These are phyloP conservation scores for Aegilops longissima DNA, from an alignment of 176 grass and related monocot species.

Conservation along the genomic window DNA sequence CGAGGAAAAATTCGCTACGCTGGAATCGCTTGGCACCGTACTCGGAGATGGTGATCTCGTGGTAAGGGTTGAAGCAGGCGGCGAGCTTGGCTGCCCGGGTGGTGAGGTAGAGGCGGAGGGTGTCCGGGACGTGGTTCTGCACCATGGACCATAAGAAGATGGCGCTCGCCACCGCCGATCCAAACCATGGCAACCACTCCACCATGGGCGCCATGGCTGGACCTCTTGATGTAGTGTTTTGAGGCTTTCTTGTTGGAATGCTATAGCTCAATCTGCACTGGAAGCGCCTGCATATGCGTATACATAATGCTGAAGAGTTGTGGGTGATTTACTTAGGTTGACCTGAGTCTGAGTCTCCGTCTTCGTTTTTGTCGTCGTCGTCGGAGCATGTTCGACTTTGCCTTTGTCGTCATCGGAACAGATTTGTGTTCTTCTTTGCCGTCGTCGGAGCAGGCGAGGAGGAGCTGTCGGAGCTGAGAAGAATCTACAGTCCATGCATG, in stretches of 20 bases:
- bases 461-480: not conserved
- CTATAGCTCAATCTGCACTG: not conserved
- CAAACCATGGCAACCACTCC: conserved; percentile 27
- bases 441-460: not conserved
- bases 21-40: conserved; percentile 29
- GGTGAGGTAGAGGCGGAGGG: not conserved
- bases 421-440: not conserved
- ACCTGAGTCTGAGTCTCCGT: not conserved
- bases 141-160: conserved; percentile 57
- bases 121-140: conserved; percentile 34
- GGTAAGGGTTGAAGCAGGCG: conserved; percentile 50
- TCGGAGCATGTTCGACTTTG: not conserved
- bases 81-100: not conserved
- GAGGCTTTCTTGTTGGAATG: not conserved
- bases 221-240: not conserved
- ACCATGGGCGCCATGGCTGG: not conserved
- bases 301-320: not conserved
- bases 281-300: not conserved
- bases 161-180: conserved; percentile 43
- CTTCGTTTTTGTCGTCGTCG: not conserved
- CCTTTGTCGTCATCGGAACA: not conserved
- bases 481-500: not conserved
- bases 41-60: conserved; percentile 50
- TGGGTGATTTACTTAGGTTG: not conserved
- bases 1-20: conserved; percentile 42